Percentiles rank a stretch among this genome's conserved stretches.
These are phyloP conservation scores for Penicillium bovifimosum DNA, from an alignment of 495 filamentous ascomycete species.

Conservation along the genomic window DNA sequence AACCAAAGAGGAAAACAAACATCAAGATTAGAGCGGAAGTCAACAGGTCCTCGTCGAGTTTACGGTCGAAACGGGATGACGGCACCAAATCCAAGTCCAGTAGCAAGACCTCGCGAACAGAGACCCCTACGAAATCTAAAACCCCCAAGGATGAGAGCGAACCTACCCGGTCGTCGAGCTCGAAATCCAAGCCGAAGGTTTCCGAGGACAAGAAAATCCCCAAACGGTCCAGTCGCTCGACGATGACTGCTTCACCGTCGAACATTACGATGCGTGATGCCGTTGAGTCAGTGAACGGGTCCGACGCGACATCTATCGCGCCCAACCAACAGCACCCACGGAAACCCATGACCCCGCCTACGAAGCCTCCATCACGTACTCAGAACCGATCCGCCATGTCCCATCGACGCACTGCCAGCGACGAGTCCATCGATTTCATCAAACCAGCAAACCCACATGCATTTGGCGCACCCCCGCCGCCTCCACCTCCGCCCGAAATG, in stretches of 20 bases:
- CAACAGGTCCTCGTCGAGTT: conserved; percentile 39
- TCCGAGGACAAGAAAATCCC: conserved; percentile 28
- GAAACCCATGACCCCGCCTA: conserved; percentile 34
- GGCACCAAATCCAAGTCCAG: conserved; percentile 28
- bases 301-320: conserved; percentile 62
- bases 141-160: conserved; percentile 28
- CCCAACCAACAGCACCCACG: conserved; percentile 51
- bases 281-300: conserved; percentile 47
- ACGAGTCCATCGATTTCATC: conserved; percentile 37
- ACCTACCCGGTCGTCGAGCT: conserved; percentile 28
- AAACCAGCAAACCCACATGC: conserved; percentile 34
- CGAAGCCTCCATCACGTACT: conserved; percentile 38
- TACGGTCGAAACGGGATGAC: conserved; percentile 37
- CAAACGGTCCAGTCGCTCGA: conserved; percentile 33
- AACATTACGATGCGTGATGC: conserved; percentile 35
- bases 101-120: conserved; percentile 36
- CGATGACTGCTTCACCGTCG: conserved; percentile 32
- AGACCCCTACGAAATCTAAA: conserved; percentile 40
- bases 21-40: conserved; percentile 40
- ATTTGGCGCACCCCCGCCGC: conserved; percentile 60
- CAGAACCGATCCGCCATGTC: conserved; percentile 37
- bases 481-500: conserved; percentile 68
- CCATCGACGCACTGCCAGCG: conserved; percentile 31
- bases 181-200: conserved; percentile 31
- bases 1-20: conserved; percentile 32